phyloP scores from a whole-genome alignment of 768 basidiomycete species.

The Panellus pusillus region DNA sequence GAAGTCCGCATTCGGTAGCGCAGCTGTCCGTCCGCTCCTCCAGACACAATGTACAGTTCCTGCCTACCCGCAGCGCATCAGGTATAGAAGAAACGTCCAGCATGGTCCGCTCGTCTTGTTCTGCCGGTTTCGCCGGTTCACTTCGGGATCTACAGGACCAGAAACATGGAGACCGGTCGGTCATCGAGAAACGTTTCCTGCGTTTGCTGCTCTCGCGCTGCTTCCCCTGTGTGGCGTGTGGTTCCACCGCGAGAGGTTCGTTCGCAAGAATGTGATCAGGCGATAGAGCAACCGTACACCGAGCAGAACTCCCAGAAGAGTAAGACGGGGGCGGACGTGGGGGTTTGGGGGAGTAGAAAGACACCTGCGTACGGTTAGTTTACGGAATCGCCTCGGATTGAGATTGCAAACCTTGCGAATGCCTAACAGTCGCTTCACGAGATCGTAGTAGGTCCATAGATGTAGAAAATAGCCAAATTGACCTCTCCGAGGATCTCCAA shows the following conservation, averaged over 20 bases:
- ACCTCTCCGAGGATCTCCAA: slow-evolving; percentile 65
- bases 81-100: slow-evolving; percentile 62
- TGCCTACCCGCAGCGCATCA: slow-evolving; percentile 47
- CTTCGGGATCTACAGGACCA: slow-evolving; percentile 52
- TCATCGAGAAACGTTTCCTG: slow-evolving; percentile 56
- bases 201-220: slow-evolving; percentile 22
- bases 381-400: background rate
- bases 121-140: slow-evolving; percentile 55
- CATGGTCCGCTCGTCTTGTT: slow-evolving; percentile 69
- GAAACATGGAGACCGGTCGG: slow-evolving; percentile 56
- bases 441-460: slow-evolving; percentile 75
- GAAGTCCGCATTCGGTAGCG: slow-evolving; percentile 85
- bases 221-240: slow-evolving; percentile 31
- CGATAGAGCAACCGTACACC: slow-evolving; percentile 64
- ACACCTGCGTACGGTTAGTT: slow-evolving; percentile 49
- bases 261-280: slow-evolving; percentile 46
- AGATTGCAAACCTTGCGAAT: slow-evolving; percentile 58
- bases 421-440: slow-evolving; percentile 65
- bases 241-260: slow-evolving; percentile 21
- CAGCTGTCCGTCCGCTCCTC: slow-evolving; percentile 82
- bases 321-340: slow-evolving; percentile 80
- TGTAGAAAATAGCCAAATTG: slow-evolving; percentile 80
- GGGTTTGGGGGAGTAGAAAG: slow-evolving; percentile 71
- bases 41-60: slow-evolving; percentile 81
- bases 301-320: slow-evolving; percentile 77